These are phyloP conservation scores for Solanum etuberosum DNA, from an alignment of 257 asterid genomes.

Conservation along the genomic window DNA sequence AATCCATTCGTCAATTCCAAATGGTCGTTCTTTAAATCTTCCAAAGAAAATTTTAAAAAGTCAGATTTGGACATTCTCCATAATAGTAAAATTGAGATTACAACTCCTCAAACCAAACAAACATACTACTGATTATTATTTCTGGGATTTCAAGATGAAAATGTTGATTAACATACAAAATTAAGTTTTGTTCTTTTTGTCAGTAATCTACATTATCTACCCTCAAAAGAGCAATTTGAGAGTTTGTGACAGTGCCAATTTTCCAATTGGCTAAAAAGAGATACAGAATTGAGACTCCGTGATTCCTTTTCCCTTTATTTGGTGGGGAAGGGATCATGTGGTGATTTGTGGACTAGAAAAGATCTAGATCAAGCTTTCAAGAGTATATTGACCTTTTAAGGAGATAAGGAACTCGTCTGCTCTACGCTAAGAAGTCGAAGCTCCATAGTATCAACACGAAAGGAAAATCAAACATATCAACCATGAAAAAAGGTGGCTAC, in stretches of 20 bases:
- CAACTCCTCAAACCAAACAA: background rate
- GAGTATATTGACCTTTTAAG: background rate
- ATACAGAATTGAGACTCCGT: background rate
- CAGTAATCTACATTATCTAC: background rate
- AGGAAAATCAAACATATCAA: background rate
- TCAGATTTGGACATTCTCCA: background rate
- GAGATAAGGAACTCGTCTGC: background rate
- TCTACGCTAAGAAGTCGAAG: background rate
- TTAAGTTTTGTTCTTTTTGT: background rate
- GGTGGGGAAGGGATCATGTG: background rate
- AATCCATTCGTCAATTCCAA: background rate
- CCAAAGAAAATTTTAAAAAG: background rate
- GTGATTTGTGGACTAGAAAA: background rate
- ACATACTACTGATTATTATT: background rate
- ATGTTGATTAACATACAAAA: background rate
- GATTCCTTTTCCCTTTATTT: background rate
- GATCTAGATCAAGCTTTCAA: background rate
- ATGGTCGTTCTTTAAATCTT: background rate
- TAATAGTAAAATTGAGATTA: background rate
- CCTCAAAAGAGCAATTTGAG: background rate
- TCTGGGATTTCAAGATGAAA: background rate
- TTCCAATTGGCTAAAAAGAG: background rate
- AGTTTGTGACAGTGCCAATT: background rate
- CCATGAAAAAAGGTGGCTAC: background rate
- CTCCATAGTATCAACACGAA: background rate